A percentile compares a stretch with the other conserved stretches of the same genome.
phyloP scores from a whole-genome alignment of 2,329 filamentous ascomycete species.

The Anisogramma anomala region DNA sequence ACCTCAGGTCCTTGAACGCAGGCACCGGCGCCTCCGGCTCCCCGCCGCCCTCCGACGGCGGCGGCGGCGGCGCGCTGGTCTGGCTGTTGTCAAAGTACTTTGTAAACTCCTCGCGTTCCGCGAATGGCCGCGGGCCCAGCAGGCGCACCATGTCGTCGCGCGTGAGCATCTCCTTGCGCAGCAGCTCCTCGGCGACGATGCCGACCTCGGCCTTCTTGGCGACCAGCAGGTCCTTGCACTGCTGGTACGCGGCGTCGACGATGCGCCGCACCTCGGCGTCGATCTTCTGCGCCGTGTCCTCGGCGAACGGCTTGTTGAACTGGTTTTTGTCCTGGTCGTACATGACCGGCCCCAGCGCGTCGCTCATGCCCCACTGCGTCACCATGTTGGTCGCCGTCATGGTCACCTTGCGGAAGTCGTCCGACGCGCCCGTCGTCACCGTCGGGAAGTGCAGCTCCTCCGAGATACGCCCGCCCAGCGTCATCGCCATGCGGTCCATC shows the following conservation, averaged over 20 bases:
- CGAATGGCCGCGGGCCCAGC: slow-evolving; percentile 72
- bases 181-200: slow-evolving; percentile 81
- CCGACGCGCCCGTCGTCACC: slow-evolving; percentile 86
- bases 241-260: slow-evolving; percentile 82
- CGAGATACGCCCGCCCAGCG: slow-evolving; percentile 83
- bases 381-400: slow-evolving; percentile 96
- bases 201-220: slow-evolving; percentile 84
- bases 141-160: slow-evolving; percentile 87
- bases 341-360: slow-evolving; percentile 84
- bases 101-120: slow-evolving; percentile 76
- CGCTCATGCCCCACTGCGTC: slow-evolving; percentile 97
- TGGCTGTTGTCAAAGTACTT: slow-evolving; percentile 70
- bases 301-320: slow-evolving; percentile 89
- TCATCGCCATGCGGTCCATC: slow-evolving; percentile 99
- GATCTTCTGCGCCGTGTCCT: slow-evolving; percentile 84
- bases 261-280: slow-evolving; percentile 86
- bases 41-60: slow-evolving; percentile 33
- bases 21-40: slow-evolving; percentile 20
- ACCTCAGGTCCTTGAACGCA: slow-evolving; percentile 24
- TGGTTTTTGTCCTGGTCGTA: slow-evolving; percentile 76
- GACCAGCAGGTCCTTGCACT: slow-evolving; percentile 71
- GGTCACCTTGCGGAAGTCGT: slow-evolving; percentile 98
- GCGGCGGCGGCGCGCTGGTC: slow-evolving; percentile 44
- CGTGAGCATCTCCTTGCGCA: slow-evolving; percentile 81
- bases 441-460: slow-evolving; percentile 96